A percentile compares a stretch with the other conserved stretches of the same genome.
These are phyloP conservation scores for Rhododendron ferrugineum DNA, from an alignment of 148 eudicot genomes.

Conservation along the genomic window DNA sequence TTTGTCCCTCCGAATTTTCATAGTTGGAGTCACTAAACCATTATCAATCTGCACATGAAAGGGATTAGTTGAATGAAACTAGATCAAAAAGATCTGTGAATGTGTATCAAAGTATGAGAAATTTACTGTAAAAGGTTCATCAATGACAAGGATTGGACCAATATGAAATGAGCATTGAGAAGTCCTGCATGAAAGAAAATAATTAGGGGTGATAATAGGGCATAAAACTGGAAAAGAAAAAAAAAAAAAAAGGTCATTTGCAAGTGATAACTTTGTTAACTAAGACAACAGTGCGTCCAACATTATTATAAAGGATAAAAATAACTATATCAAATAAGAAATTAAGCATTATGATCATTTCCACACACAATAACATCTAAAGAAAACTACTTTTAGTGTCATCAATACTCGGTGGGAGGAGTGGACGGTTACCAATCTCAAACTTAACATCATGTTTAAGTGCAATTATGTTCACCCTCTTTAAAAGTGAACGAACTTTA, in stretches of 20 bases:
- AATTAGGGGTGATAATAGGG: neutral
- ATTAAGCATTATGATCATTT: neutral
- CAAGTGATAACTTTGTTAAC: neutral
- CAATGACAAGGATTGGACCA: conserved; percentile 73
- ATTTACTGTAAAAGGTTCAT: conserved; percentile 85
- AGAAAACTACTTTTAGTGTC: neutral
- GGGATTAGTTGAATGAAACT: neutral
- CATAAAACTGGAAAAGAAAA: neutral
- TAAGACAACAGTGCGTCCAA: neutral
- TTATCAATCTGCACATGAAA: conserved; percentile 63
- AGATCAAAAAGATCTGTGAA: neutral
- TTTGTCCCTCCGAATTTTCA: conserved; percentile 80
- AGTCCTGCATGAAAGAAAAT: conserved; percentile 50
- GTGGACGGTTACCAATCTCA: neutral
- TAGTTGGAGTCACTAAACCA: conserved; percentile 90
- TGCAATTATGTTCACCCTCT: neutral
- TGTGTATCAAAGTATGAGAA: neutral
- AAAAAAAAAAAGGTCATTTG: neutral
- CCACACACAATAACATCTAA: neutral
- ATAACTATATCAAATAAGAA: neutral
- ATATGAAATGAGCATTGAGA: conserved; percentile 64
- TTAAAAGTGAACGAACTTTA: too few relatives aligned
- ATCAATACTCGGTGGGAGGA: neutral
- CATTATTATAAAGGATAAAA: neutral
- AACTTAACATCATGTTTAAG: neutral